Conservation (phyloP, 148 eudicot species). For the Rhododendron williamsianum region DNA sequence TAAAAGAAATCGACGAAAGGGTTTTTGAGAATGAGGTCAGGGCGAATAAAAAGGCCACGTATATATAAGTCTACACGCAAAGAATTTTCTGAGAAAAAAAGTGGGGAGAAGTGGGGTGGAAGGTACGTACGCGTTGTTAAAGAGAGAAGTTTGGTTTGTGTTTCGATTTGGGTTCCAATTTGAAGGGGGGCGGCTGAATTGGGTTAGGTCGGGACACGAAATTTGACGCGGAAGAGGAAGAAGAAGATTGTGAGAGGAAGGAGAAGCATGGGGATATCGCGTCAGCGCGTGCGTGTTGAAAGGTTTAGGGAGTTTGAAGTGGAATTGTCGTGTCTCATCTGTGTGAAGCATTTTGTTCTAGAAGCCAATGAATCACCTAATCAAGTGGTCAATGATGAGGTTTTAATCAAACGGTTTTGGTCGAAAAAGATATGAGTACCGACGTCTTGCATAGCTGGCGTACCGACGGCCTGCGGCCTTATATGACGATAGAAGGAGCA, state of each 20-base stretch:
- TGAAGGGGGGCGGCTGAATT: not conserved
- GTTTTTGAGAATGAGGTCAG: not conserved
- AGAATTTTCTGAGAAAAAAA: not conserved
- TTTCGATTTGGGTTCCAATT: not conserved
- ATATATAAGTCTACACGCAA: not conserved
- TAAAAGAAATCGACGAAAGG: not conserved
- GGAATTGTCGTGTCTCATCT: not conserved
- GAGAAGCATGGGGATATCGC: not conserved
- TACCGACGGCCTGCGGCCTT: no score
- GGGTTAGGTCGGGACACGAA: not conserved
- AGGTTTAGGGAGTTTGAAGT: not conserved
- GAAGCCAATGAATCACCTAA: not conserved
- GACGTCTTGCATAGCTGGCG: no score
- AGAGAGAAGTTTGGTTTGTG: not conserved
- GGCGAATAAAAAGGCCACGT: not conserved
- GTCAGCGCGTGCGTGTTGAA: not conserved
- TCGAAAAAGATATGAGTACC: no score
- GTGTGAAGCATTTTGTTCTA: not conserved
- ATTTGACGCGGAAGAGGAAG: not conserved
- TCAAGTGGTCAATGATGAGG: not conserved
- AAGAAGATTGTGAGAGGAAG: not conserved
- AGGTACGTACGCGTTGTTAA: not conserved
- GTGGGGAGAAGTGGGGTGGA: not conserved
- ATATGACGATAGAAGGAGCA: no score
- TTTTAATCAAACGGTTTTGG: no score